Conservation (phyloP, 345 rosid species). For the Ceriops decandra region DNA sequence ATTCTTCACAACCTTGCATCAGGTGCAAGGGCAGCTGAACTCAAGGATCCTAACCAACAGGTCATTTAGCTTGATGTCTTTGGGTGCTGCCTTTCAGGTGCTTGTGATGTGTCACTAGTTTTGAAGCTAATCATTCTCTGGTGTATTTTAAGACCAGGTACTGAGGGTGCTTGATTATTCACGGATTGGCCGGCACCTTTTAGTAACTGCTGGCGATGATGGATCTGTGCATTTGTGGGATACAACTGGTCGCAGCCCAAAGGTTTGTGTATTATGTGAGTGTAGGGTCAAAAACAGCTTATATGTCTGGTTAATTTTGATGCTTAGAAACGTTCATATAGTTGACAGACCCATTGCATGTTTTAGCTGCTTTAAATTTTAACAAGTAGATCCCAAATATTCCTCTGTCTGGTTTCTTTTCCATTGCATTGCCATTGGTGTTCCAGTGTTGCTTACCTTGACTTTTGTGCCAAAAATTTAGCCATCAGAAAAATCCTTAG, state of each 20-base stretch:
- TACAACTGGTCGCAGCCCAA: slow-evolving; percentile 81
- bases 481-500: neutral
- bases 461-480: neutral
- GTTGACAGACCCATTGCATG: neutral
- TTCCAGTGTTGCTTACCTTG: neutral
- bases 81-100: slow-evolving; percentile 15
- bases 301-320: neutral
- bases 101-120: slow-evolving; percentile 20
- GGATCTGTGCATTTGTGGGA: slow-evolving; percentile 97
- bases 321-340: neutral
- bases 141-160: slow-evolving; percentile 77
- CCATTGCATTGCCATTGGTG: neutral
- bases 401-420: neutral
- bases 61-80: slow-evolving; percentile 50
- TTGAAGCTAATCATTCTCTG: slow-evolving; percentile 41
- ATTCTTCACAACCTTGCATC: slow-evolving; percentile 93
- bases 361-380: slow-evolving; percentile 3
- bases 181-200: slow-evolving; percentile 75
- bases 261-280: slow-evolving; percentile 42
- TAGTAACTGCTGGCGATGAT: slow-evolving; percentile 97
- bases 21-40: slow-evolving; percentile 80
- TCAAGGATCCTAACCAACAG: slow-evolving; percentile 94
- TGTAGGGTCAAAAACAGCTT: slow-evolving; percentile 1
- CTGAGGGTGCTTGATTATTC: slow-evolving; percentile 96
- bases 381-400: neutral